Base-by-base conservation (phyloP, 345 rosid genomes). In the Citrus hindsii region DNA sequence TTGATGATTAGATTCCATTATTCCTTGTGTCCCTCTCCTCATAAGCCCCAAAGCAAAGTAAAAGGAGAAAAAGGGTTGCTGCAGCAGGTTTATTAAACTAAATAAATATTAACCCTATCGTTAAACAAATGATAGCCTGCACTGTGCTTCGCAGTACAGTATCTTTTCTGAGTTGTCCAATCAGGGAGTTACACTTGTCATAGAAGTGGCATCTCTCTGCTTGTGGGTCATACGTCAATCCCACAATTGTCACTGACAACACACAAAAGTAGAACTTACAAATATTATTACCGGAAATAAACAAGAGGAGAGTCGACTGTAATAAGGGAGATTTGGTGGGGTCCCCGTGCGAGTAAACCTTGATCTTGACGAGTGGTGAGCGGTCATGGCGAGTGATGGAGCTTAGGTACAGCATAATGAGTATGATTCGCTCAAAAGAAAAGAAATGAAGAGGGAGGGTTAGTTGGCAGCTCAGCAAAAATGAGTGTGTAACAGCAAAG, bases 401-500 rank as follows among this genome's bases (percentile, higher is more conserved):
- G 81, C 72, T 83, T 70, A 75, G 85, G 75, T 79, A 62, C 77
- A 48, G 81, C 78, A 84, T 63, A 40, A 74, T 77, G 72, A 79
- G 71, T 61, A 63, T 59, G 16, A 13, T 72, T 53, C 51, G 76
- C 81, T 79, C 73, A 77, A 85, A 85, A 83, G 84, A 82, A 83
- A 85, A 61, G 80, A 87, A 85, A 46, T 13, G 51, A 46, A 12
- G 51, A 12, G 83, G 74, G 67, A 46, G 73, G 84, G 84, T 82
- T 87, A 75, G 92, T 89, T 89, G 93, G 87, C 88, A 85, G 85
- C 76, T 18, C 58, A 84, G 73, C 82, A 87, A 82, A 87, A 78
- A 83, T 79, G 87, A 85, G 92, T 91, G 93, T 85, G 91, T 85
- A 89, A 92, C 96, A 93, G 92, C 92, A 84, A 87, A 87, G 87